Conservation (phyloP, 2,329 filamentous ascomycete genomes). For the Stemphylium vesicarium region DNA sequence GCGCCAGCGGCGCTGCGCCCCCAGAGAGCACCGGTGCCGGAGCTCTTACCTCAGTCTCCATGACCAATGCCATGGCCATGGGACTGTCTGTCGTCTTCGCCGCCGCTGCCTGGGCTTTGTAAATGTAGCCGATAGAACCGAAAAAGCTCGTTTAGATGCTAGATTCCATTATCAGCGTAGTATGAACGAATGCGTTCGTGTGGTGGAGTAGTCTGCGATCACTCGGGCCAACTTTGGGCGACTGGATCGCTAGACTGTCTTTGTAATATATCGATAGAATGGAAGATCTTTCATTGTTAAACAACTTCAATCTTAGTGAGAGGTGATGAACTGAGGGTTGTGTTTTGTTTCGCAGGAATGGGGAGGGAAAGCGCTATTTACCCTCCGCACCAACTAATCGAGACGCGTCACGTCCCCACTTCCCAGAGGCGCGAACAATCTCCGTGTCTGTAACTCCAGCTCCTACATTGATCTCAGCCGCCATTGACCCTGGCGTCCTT, state of each 20-base stretch:
- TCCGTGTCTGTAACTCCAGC: neutral
- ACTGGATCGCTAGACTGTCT: conserved; percentile 5
- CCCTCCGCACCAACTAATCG: neutral
- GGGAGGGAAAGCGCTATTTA: no score
- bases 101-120: conserved; percentile 33
- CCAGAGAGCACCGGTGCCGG: conserved; percentile 13
- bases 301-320: neutral
- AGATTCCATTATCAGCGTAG: conserved; percentile 6
- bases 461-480: no score
- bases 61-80: conserved; percentile 33
- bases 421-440: neutral
- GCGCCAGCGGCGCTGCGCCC: neutral
- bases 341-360: no score
- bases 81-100: conserved; percentile 36
- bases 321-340: neutral
- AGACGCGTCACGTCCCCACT: conserved; percentile 17
- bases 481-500: neutral
- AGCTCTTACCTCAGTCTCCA: conserved; percentile 22
- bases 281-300: neutral
- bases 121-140: neutral
- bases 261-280: conserved; percentile 11
- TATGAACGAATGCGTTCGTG: conserved; percentile 3
- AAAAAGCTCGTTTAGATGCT: neutral
- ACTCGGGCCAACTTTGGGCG: conserved; percentile 3
- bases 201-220: neutral